phyloP scores from a whole-genome alignment of 257 asterid species.

The Knoxia roxburghii region DNA sequence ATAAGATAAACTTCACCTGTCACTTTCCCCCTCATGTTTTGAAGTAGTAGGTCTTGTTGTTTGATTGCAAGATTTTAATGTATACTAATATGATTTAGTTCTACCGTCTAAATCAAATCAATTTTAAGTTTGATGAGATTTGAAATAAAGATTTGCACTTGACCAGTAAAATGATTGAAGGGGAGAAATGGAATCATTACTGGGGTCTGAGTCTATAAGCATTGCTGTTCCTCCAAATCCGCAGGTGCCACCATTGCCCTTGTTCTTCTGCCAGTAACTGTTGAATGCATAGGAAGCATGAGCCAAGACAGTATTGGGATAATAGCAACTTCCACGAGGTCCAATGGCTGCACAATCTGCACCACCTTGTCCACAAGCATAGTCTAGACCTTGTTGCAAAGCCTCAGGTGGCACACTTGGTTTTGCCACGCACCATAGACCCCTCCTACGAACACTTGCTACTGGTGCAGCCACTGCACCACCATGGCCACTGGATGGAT shows the following conservation, averaged over 20 bases:
- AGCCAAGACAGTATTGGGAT: constrained; percentile 62
- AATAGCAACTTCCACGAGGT: constrained; percentile 58
- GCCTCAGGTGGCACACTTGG: constrained; percentile 84
- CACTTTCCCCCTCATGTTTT: neutral
- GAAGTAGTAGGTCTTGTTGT: too few relatives aligned
- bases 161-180: neutral
- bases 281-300: constrained; percentile 94
- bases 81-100: too few relatives aligned
- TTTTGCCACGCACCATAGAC: constrained; percentile 91
- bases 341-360: constrained; percentile 76
- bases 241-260: constrained; percentile 67
- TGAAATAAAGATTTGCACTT: neutral
- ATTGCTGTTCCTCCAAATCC: constrained; percentile 92
- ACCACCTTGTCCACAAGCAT: constrained; percentile 84
- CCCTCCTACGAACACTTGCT: constrained; percentile 27
- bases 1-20: neutral
- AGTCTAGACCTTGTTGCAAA: constrained; percentile 75
- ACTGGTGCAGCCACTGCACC: constrained; percentile 33
- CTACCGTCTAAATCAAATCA: neutral
- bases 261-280: constrained; percentile 82
- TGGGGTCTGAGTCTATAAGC: constrained; percentile 79
- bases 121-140: neutral
- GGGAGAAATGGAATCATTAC: constrained; percentile 31
- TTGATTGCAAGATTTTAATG: too few relatives aligned
- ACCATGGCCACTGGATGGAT: constrained; percentile 34